Conservation (phyloP, 139 green algal genomes). For the Auxenochlorella pyrenoidosa region DNA sequence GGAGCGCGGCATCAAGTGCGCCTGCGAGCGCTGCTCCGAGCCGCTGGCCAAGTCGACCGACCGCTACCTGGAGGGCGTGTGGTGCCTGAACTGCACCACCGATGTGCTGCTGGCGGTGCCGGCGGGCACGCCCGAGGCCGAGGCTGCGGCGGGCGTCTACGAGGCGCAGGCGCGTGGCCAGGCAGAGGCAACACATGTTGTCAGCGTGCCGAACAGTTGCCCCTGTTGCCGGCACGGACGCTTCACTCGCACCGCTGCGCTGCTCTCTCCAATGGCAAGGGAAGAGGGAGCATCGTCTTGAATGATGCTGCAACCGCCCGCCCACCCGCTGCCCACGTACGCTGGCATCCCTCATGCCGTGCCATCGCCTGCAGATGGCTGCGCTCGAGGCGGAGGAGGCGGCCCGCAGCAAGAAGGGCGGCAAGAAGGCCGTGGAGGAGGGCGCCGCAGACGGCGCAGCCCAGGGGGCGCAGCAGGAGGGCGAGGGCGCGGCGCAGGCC, state of each 20-base stretch:
- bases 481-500: neutral
- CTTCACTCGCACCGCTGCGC: too few relatives aligned
- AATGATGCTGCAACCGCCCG: neutral
- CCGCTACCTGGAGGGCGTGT: constrained; percentile 45
- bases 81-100: constrained; percentile 30
- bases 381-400: constrained; percentile 9
- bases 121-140: neutral
- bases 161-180: neutral
- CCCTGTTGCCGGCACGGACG: too few relatives aligned
- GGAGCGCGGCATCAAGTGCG: constrained; percentile 29
- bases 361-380: neutral
- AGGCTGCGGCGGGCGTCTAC: constrained; percentile 13
- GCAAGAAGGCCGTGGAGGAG: constrained; percentile 15
- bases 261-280: too few relatives aligned
- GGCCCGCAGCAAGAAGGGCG: neutral
- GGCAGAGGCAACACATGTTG: neutral
- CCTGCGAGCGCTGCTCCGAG: constrained; percentile 29
- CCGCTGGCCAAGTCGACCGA: constrained; percentile 34
- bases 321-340: neutral
- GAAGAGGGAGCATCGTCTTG: neutral
- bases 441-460: neutral
- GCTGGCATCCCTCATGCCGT: neutral
- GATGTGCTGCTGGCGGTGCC: constrained; percentile 37
- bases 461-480: neutral
- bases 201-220: too few relatives aligned